phyloP scores from a whole-genome alignment of 345 rosid species.

The Sonneratia caseolaris region DNA sequence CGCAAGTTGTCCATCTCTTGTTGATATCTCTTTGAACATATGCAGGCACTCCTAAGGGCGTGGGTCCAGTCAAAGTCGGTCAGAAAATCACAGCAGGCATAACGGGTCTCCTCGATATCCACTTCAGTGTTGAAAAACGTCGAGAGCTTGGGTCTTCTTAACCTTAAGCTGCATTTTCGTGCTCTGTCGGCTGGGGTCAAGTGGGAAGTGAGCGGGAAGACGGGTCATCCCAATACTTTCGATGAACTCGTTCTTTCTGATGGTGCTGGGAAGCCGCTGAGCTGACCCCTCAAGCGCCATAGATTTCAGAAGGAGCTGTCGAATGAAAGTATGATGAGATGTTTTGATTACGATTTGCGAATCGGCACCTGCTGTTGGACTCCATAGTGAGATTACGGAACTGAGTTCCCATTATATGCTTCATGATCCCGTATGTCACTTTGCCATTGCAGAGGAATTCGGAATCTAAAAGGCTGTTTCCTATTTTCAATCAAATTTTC shows the following conservation, averaged over 20 bases:
- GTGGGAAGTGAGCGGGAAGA: neutral
- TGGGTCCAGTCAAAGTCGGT: conserved; percentile 81
- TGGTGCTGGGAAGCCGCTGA: too few relatives aligned
- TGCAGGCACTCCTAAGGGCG: conserved; percentile 89
- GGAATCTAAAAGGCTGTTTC: neutral
- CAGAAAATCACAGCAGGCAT: conserved; percentile 60
- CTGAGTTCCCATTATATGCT: neutral
- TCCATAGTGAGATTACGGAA: neutral
- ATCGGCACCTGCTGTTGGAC: neutral
- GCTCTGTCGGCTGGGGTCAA: neutral
- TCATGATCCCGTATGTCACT: neutral
- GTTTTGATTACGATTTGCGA: neutral
- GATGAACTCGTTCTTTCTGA: neutral
- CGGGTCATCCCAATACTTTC: neutral
- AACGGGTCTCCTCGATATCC: conserved; percentile 3
- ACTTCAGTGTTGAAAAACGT: conserved; percentile 8
- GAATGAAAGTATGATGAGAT: neutral
- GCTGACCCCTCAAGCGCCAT: neutral
- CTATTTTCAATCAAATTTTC: neutral
- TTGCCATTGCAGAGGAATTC: neutral
- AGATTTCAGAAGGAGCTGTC: neutral
- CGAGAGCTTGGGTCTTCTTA: neutral
- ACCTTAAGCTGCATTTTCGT: neutral
- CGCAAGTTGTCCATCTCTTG: too few relatives aligned
- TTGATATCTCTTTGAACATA: neutral